Evolutionary conservation across 352 stramenopile species (phyloP), one percentile per base, ranked within the genome.

Genomic region (Pythium rishiriense): DNA sequence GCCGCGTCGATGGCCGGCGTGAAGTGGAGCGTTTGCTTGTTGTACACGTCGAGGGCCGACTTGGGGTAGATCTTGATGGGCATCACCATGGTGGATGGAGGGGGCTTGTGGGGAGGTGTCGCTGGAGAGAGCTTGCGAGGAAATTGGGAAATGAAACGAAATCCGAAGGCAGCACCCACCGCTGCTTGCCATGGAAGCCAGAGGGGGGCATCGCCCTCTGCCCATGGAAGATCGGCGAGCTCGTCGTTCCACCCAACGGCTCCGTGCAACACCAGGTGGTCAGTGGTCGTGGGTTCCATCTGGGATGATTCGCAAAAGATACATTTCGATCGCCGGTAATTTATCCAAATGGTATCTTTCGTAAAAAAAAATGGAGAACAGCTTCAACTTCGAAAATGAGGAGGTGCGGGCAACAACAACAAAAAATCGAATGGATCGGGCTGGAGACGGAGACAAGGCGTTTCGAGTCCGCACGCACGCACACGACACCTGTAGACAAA

Each of bases 1-100:
- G 74, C 62, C 3, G 65, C 65, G 35, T 90, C 73, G 42, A 88
- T 70, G 14, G 73, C 69, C n/a, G 74, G 52, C 39, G 76, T 56
- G 52, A 73, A 86, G 47, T 56, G 57, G 10, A 73, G 70, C 58
- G 81, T 84, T 33, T 79, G 72, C 56, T 89, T 83, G 53, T 76
- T 84, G 79, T 87, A 91, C 26, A 83, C 69, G 68, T 90, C 72
- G 60, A 87, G 79, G 3, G 67, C 71, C 35, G 79, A 83, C 33
- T 73, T 71, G 17, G 79, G 81, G 62, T 91, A 88, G 56, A 91
- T 75, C 65, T 69, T 59, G 55, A 90, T n/a, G n/a, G n/a, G 11
- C 31, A 11, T 58, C 74, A 87, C 85, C 62, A 76, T 85, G 59
- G 70, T 62, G 29, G 19, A 22, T 33, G 64, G 61, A 25, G 17